These are phyloP conservation scores for Rhizophagus clarus DNA, from an alignment of 192 early-diverging fungal species.

Conservation along the genomic window DNA sequence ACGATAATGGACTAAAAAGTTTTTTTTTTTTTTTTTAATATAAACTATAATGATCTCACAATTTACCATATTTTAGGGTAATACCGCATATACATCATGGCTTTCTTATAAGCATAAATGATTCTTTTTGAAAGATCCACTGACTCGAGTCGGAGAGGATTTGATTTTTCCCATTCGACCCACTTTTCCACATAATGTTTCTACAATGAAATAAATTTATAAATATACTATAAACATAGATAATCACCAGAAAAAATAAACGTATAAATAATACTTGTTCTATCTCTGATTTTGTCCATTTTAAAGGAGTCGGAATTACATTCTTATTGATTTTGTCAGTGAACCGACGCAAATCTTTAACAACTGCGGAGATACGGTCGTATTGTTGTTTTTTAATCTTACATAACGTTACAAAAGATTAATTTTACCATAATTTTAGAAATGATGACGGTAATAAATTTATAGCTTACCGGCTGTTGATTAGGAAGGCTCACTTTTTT, in stretches of 20 bases:
- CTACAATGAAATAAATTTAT: neutral
- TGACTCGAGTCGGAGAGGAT: conserved; percentile 77
- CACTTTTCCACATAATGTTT: conserved; percentile 76
- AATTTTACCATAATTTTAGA: neutral
- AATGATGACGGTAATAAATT: neutral
- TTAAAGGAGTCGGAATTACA: conserved; percentile 72
- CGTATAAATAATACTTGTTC: conserved; percentile 40
- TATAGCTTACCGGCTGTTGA: conserved; percentile 68
- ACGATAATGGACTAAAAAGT: conserved; percentile 13
- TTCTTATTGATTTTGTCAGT: conserved; percentile 75
- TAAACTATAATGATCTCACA: neutral
- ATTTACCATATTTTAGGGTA: conserved; percentile 89
- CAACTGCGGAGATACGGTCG: conserved; percentile 81
- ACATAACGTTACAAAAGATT: neutral
- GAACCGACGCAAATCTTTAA: conserved; percentile 77
- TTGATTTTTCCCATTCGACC: conserved; percentile 88
- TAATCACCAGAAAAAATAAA: neutral
- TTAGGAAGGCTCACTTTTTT: conserved; percentile 85
- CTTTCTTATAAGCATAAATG: conserved; percentile 83
- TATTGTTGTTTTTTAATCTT: conserved; percentile 89
- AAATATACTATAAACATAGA: neutral
- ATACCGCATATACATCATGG: conserved; percentile 78
- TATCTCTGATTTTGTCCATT: conserved; percentile 78
- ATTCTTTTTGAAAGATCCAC: conserved; percentile 66
- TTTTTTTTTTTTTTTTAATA: too few species aligned